phyloP scores from a whole-genome alignment of 2,329 filamentous ascomycete species.

The Aphanoascus verrucosus region DNA sequence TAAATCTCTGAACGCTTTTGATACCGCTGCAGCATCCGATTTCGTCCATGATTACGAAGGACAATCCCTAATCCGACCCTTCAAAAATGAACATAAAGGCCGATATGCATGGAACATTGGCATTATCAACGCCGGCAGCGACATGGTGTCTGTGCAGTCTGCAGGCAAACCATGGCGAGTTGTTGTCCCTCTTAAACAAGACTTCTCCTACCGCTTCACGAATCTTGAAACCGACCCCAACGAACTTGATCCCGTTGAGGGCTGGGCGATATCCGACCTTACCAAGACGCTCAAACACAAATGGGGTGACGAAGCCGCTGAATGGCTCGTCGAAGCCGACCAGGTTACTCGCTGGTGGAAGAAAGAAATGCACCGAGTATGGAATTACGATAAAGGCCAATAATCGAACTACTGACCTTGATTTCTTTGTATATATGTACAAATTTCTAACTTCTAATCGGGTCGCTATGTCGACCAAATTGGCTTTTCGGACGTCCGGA shows the following conservation, averaged over 20 bases:
- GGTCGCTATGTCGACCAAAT: slow-evolving; percentile 3
- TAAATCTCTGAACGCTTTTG: slow-evolving; percentile 28
- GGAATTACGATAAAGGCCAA: slow-evolving; percentile 14
- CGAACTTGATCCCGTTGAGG: slow-evolving; percentile 25
- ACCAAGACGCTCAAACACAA: slow-evolving; percentile 19
- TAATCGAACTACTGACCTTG: slow-evolving; percentile 1
- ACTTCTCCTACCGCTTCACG: slow-evolving; percentile 40
- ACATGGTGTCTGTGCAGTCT: slow-evolving; percentile 55
- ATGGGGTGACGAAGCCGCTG: slow-evolving; percentile 27
- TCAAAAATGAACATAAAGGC: slow-evolving; percentile 25
- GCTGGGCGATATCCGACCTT: slow-evolving; percentile 25
- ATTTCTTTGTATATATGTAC: slow-evolving; percentile 3
- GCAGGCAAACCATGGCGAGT: slow-evolving; percentile 70
- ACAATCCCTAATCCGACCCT: slow-evolving; percentile 38
- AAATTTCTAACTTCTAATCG: slow-evolving; percentile 6
- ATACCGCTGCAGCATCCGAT: slow-evolving; percentile 28
- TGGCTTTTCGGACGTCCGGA: background rate
- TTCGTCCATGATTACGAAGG: slow-evolving; percentile 39
- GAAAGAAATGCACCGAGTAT: slow-evolving; percentile 22
- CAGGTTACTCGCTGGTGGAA: slow-evolving; percentile 33
- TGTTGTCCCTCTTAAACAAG: slow-evolving; percentile 71
- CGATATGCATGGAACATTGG: slow-evolving; percentile 28
- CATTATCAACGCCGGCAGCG: slow-evolving; percentile 26
- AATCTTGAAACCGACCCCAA: slow-evolving; percentile 27
- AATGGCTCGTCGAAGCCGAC: slow-evolving; percentile 30